Percentiles rank a stretch among this genome's conserved stretches.
These are phyloP conservation scores for Lasiodiplodia gonubiensis DNA, from an alignment of 2,329 filamentous ascomycete species.

Conservation along the genomic window DNA sequence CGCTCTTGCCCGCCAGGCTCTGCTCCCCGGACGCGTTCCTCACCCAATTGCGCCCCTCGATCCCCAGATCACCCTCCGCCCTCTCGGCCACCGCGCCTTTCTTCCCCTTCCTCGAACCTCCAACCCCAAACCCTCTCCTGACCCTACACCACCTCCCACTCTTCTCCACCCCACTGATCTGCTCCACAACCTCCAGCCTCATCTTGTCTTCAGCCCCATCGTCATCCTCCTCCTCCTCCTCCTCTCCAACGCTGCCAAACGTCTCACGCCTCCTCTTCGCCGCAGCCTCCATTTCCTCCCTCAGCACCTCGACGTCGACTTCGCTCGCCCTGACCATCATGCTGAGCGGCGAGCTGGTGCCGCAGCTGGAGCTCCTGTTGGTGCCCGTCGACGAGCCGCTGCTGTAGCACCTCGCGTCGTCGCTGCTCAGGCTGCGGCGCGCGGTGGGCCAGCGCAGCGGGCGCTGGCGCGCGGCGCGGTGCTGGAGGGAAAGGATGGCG, in stretches of 20 bases:
- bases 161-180: conserved; percentile 26
- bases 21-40: conserved; percentile 24
- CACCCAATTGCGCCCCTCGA: conserved; percentile 28
- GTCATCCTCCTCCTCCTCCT: conserved; percentile 30
- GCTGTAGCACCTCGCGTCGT: not conserved
- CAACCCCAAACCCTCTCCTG: not conserved
- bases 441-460: not conserved
- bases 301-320: conserved; percentile 15
- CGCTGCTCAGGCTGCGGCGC: not conserved
- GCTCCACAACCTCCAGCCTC: conserved; percentile 22
- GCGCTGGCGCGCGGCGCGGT: conserved; percentile 17
- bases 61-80: conserved; percentile 25
- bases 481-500: conserved; percentile 10
- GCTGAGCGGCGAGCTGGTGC: conserved; percentile 20
- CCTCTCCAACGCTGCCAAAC: conserved; percentile 11
- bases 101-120: conserved; percentile 1
- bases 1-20: conserved; percentile 28
- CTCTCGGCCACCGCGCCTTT: conserved; percentile 5
- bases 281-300: conserved; percentile 30
- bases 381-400: not conserved
- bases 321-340: conserved; percentile 22
- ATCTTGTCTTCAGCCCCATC: conserved; percentile 34
- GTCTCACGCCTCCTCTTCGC: conserved; percentile 21
- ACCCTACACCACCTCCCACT: conserved; percentile 25
- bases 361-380: not conserved